phyloP scores from a whole-genome alignment of 2,329 filamentous ascomycete species.

The Nemania bipapillata region DNA sequence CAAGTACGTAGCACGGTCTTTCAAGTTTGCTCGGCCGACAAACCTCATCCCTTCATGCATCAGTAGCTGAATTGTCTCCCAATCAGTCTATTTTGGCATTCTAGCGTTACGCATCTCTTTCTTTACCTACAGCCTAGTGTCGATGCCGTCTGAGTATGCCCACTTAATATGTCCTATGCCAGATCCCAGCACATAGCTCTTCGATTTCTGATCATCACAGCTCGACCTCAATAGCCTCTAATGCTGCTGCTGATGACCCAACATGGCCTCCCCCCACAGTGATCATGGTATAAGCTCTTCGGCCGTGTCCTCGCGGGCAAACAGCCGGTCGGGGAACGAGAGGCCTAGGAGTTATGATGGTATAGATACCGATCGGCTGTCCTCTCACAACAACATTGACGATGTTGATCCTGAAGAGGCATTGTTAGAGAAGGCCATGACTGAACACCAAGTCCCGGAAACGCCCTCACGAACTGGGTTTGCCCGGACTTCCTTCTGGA shows the following conservation, averaged over 20 bases:
- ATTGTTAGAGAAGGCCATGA: constrained; percentile 51
- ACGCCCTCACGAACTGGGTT: constrained; percentile 53
- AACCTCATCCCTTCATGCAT: constrained; percentile 21
- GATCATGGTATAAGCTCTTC: constrained; percentile 40
- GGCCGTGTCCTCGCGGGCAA: constrained; percentile 52
- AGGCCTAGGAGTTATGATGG: constrained; percentile 45
- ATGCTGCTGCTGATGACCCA: constrained; percentile 27
- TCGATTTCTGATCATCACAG: background rate
- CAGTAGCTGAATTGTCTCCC: constrained; percentile 1
- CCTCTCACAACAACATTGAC: constrained; percentile 52
- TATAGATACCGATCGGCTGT: constrained; percentile 49
- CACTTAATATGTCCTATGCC: constrained; percentile 15
- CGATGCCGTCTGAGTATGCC: constrained; percentile 8
- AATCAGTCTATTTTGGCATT: background rate
- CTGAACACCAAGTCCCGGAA: constrained; percentile 49
- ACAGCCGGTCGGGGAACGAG: constrained; percentile 53
- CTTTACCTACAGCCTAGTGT: background rate
- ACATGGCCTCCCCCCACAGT: constrained; percentile 44
- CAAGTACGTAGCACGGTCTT: background rate
- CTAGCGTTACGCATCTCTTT: constrained; percentile 10
- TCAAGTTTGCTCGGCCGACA: background rate
- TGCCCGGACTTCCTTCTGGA: constrained; percentile 63
- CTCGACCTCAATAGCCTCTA: constrained; percentile 14
- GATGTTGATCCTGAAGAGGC: constrained; percentile 54
- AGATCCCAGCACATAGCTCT: background rate